Evolutionary conservation across 2,329 filamentous ascomycete genomes (phyloP), one percentile per base, ranked within the genome.

Genomic region (Zasmidium angulare): DNA sequence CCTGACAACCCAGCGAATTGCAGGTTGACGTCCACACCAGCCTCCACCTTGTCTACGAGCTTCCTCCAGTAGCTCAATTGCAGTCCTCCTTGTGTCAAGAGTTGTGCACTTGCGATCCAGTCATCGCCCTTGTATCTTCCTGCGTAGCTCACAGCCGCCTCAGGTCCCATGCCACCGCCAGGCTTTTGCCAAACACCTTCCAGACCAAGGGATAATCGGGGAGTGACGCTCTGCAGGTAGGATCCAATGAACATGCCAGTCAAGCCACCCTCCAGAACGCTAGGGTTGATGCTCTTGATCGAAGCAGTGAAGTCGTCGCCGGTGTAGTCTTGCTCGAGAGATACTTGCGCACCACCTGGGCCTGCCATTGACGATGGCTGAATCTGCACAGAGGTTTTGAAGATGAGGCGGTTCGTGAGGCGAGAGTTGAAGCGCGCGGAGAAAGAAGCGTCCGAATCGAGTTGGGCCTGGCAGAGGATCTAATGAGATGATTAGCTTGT

Each of bases 231-330:
- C 78, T 99, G 95, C 61, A 99, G 84, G 79, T 98, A 98, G 81
- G 90, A 95, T 69, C 91, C 93, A 71, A 99, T 93, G 75, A 91
- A 91, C 78, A 98, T 96, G 70, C 95, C 95, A 23, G 93, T 99
- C 53, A 97, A 78, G 57, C 92, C 91, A 60, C 95, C 93, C 74
- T 98, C 93, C 55, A 99, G 85, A 67, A 89, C 82, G 4, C 92
- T 97, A n/a, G 95, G 95, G 81, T 98, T 98, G 74, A 98, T 85
- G 72, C 91, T 88, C 82, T 98, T 99, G 69, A 99, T 73, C 46
- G 90, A 93, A 22, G 92, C 91, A 48, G 90, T 93, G 79, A 99
- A 99, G 78, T 99, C 95, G 71, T 86, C 82, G 73, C 95, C 95
- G 21, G 86, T 90, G 80, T 97, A 98, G 79, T 99, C 95, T 76